Conservation (phyloP, 352 stramenopile species). For the Phytophthora lateralis region DNA sequence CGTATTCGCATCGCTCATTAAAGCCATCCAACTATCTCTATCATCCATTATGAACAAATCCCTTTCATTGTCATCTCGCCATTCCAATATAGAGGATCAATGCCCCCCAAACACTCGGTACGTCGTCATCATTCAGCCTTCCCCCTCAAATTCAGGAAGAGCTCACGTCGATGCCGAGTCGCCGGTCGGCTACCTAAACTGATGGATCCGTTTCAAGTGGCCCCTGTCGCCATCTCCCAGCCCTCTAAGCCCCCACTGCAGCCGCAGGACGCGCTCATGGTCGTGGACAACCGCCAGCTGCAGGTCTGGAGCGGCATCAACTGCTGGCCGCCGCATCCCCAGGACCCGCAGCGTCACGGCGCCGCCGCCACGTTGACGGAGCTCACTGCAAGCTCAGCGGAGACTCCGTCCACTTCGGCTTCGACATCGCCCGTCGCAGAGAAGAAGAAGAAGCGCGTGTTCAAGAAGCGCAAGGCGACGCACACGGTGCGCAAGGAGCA, state of each 20-base stretch:
- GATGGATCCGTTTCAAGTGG: slow-evolving; percentile 20
- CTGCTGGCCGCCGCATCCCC: slow-evolving; percentile 8
- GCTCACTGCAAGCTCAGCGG: background rate
- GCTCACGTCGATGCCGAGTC: background rate
- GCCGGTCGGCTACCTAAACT: slow-evolving; percentile 1
- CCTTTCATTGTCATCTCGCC: background rate
- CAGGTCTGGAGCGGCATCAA: slow-evolving; percentile 23
- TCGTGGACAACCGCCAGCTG: slow-evolving; percentile 28
- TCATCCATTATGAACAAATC: background rate
- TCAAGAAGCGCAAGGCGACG: slow-evolving; percentile 47
- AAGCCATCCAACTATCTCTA: background rate
- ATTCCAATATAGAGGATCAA: background rate
- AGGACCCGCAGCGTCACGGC: slow-evolving; percentile 5
- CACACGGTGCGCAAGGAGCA: slow-evolving; percentile 52
- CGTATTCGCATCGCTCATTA: background rate
- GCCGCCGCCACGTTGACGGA: slow-evolving; percentile 17
- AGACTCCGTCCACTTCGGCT: slow-evolving; percentile 2
- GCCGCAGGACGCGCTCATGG: slow-evolving; percentile 25
- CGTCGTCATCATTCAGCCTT: slow-evolving; percentile 8
- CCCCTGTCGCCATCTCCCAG: background rate
- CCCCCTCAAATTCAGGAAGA: background rate
- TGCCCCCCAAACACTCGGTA: too few species aligned
- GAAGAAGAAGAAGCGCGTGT: slow-evolving; percentile 34
- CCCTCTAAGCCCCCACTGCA: background rate
- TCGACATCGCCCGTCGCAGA: slow-evolving; percentile 2